Conservation (phyloP, 352 stramenopile species). For the Globisporangium perplexum region DNA sequence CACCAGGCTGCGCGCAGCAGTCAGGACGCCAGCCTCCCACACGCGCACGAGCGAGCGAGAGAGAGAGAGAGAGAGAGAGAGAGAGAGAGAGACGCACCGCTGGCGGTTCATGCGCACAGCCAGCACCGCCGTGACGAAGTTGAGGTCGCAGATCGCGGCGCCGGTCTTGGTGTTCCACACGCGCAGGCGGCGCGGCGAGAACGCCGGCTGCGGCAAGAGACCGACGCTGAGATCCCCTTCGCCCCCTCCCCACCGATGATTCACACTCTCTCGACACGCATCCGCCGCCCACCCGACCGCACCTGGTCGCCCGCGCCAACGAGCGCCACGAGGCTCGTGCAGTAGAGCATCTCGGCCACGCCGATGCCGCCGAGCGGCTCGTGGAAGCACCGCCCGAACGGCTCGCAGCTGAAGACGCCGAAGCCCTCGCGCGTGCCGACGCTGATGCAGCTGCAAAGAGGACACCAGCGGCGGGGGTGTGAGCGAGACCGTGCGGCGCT, state of each 20-base stretch:
- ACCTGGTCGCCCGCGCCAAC: slow-evolving; percentile 88
- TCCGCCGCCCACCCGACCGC: no score
- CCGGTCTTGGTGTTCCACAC: slow-evolving; percentile 92
- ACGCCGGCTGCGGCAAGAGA: slow-evolving; percentile 51
- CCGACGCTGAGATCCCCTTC: no score
- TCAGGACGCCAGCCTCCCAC: no score
- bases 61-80: no score
- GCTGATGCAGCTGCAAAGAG: slow-evolving; percentile 76
- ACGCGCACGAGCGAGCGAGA: no score
- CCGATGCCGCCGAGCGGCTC: slow-evolving; percentile 85
- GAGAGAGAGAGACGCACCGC: slow-evolving; percentile 48
- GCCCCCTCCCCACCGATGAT: no score
- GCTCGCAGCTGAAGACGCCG: slow-evolving; percentile 90
- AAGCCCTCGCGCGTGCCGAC: slow-evolving; percentile 86
- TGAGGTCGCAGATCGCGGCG: slow-evolving; percentile 88
- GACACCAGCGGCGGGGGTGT: no score
- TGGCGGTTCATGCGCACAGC: slow-evolving; percentile 90
- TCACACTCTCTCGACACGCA: no score
- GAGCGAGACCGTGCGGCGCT: neutral
- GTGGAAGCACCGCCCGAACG: slow-evolving; percentile 87
- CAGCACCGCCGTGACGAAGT: slow-evolving; percentile 88
- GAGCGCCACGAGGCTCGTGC: slow-evolving; percentile 89
- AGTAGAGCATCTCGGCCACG: slow-evolving; percentile 92
- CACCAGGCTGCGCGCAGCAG: slow-evolving; percentile 35
- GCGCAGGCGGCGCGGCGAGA: slow-evolving; percentile 85